A percentile compares a stretch with the other conserved stretches of the same genome.
phyloP scores from a whole-genome alignment of 495 filamentous ascomycete species.

The Eremomyces bilateralis region DNA sequence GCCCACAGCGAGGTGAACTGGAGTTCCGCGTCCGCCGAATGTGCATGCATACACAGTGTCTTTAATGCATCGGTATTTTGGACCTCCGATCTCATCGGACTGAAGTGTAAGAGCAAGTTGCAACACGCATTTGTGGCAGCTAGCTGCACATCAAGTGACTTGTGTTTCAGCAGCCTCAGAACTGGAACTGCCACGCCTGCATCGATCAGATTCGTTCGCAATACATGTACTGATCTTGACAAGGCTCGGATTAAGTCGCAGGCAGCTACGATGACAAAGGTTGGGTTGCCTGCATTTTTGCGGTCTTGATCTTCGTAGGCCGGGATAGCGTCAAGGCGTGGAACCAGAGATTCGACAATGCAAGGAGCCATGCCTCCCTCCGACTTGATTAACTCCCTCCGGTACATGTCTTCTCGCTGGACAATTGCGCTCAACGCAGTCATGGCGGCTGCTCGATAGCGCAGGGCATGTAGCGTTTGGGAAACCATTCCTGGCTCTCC shows the following conservation, averaged over 20 bases:
- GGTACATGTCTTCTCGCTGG: constrained; percentile 61
- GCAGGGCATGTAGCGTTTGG: constrained; percentile 47
- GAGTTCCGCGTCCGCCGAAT: constrained; percentile 47
- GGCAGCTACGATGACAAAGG: constrained; percentile 58
- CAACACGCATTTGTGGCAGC: constrained; percentile 62
- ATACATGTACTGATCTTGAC: constrained; percentile 59
- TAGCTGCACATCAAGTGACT: constrained; percentile 60
- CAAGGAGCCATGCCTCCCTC: constrained; percentile 54
- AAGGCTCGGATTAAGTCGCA: constrained; percentile 58
- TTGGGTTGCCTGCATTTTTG: constrained; percentile 25
- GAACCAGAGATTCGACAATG: constrained; percentile 63
- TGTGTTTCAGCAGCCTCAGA: constrained; percentile 53
- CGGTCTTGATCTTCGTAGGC: background rate
- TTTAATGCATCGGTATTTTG: constrained; percentile 36
- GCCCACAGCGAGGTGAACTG: constrained; percentile 77
- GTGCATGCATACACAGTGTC: constrained; percentile 64
- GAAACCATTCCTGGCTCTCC: constrained; percentile 40
- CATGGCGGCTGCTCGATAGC: constrained; percentile 55
- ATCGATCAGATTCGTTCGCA: constrained; percentile 75
- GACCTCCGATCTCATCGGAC: constrained; percentile 44
- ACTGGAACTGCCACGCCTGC: constrained; percentile 58
- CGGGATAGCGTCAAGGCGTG: constrained; percentile 14
- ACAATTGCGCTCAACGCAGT: constrained; percentile 59
- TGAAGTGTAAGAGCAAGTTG: constrained; percentile 70
- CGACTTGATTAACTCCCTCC: constrained; percentile 49